Evolutionary conservation across 2,329 filamentous ascomycete genomes (phyloP), one percentile per base, ranked within the genome.

Genomic region (Phyllosticta citriasiana): DNA sequence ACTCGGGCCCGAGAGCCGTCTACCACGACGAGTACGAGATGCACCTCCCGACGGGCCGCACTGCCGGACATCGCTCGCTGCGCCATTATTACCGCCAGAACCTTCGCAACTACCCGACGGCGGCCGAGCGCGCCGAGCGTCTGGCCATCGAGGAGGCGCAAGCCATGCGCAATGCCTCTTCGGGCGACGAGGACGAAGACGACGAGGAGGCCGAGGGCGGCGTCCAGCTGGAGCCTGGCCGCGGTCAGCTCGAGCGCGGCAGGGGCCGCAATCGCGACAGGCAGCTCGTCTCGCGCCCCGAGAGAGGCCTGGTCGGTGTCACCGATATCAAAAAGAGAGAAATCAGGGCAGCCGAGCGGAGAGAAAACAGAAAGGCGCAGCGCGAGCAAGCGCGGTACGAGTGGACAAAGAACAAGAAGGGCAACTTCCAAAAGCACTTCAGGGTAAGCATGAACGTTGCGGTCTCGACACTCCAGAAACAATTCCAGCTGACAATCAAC

Each of bases 1-100:
- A 95, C 76, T 66, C 71, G 40, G 88, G 89, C 66, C 83, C 83
- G 59, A 83, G 88, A 64, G 86, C 90, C 47, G 89, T 90, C 24
- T 96, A 95, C 73, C 87, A 95, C 70, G 90, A 95, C 67, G 94
- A 99, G 53, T 92, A 90, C 69, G 94, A 97, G 74, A 82, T 99
- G 59, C 91, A 99, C 70, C 84, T 99, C 12, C 94, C 94, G 1
- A 91, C 88, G 4, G 94, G 94, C 59, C 88, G 89, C 64, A 88
- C 89, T 7, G 91, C 95, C 47, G 94, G 94, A 50, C 94, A 99
- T 73, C 85, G 94, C 55, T 94, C 90, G 7, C 77, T 96, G 59
- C 88, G 89, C 70, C 86, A 84, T 67, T 97, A 97, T 77, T 99
- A 86, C 78, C 87, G 90, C 63, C 94, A 99, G 77, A 97, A 97